Base-by-base conservation (phyloP, 371 early-diverging fungal genomes). In the Nematocida displodere region DNA sequence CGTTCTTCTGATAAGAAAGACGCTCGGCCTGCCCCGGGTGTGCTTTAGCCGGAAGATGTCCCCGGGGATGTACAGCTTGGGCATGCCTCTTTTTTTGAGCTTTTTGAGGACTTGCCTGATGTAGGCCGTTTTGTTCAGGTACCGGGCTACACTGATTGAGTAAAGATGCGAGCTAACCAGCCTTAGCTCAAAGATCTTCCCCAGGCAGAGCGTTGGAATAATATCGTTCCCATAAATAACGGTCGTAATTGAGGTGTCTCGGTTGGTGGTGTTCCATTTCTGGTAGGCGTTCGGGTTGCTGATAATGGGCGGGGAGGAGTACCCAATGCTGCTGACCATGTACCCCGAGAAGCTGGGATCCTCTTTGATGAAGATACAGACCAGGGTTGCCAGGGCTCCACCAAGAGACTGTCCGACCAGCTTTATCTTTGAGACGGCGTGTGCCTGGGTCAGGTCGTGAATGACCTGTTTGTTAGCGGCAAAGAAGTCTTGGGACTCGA, bases 381-480 rank as follows among this genome's bases (percentile, higher is more conserved):
- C 56, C 17, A 84, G 65, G n/a, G 59, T 64, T 3, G 85, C 81
- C 22, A 85, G 53, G 13, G 82, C 82, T 3, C 83, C 85, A n/a
- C 85, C 85, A 1, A 85, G 47, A 1, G 83, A 83, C 64, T 85
- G 85, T 1, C 85, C 85, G 22, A 83, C 83, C 20, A 84, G 55
- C 28, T 80, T 33, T 42, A 84, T 77, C 39, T 64, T 61, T 7
- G 54, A 67, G 29, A 61, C 3, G 2, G 59, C 40, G 33, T 76
- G 13, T 33, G 13, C 61, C 39, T 67, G 31, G 47, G 78, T 50
- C 1, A 59, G 39, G 4, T 66, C 13, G 20, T 22, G 22, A 22
- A 83, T 34, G 1, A 39, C 55, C 13, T 52, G 36, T 48, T 56
- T 47, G 29, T 80, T 47, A 5, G 76, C 54, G 22, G 67, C 59